Evolutionary conservation across 2,329 filamentous ascomycete genomes (phyloP), one percentile per base, ranked within the genome.

Genomic region (Tricladium varicosporioides): DNA sequence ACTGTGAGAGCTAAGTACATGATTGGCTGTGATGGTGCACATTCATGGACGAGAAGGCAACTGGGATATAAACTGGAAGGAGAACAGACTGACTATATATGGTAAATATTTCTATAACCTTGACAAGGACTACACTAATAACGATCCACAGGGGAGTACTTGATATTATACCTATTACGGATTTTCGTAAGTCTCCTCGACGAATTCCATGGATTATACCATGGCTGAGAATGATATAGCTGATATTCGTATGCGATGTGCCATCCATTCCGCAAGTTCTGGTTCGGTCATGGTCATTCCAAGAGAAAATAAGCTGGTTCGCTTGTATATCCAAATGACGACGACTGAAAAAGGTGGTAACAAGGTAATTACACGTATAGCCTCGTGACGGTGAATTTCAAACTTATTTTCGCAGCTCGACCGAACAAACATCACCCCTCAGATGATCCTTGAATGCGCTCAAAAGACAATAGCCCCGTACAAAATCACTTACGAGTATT

Each of bases 381-480:
- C 7, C 7, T 27, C 7, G 3, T 7, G 7, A 27, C 7, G 7
- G 22, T 7, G 4, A 27, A 27, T 27, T 3, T 7, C 22, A n/a
- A 11, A 31, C 10, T 48, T 2, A 14, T 5, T 8, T 8, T 13
- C 5, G 5, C 76, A 78, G 51, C 75, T 82, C 5, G 82, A 87
- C 62, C 75, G 83, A 13, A 82, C 80, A 15, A 80, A 82, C 61
- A 85, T 90, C 65, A 88, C 78, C 0, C 83, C 84, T 0, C n/a
- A 51, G 1, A 71, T 79, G 1, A 86, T 92, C 54, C 76, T 90
- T 48, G 73, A 78, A 47, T 77, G 81, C 0, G 88, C 87, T 0
- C 81, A 85, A 66, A 80, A 76, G 55, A 91, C 88, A 49, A 74
- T 92, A 19, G 72, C 74, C 0, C 89, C 88, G 0, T 92, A 90